Base-by-base conservation (phyloP, 805 yeast species). In the Vanderwaltozyma polyspora region DNA sequence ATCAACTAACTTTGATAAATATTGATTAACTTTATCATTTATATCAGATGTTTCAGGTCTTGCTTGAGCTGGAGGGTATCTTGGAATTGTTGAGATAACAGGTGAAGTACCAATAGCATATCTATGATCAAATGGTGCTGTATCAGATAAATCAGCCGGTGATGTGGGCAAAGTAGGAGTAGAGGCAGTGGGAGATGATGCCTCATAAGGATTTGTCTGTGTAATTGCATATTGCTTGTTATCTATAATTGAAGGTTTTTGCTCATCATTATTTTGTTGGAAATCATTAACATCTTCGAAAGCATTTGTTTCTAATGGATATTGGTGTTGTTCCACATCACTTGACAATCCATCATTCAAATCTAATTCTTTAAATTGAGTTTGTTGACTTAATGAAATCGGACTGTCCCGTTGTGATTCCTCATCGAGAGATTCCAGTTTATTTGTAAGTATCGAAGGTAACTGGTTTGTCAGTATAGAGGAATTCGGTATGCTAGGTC, bases 261-360 rank as follows among this genome's bases (percentile, higher is more conserved):
- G 37, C 7, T 34, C 35, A 22, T 19, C 25, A n/a, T 16, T 29
- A 13, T 29, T 14, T n/a, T n/a, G n/a, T 7, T 18, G 15, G 15
- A 13, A 33, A 13, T 28, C 12, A 19, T 28, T 18, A 4, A 29
- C 19, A 13, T 34, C 25, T 6, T 21, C 12, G 16, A 19, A 29
- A n/a, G 25, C 27, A 19, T 25, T 19, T 6, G 11, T 23, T 6
- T 24, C 17, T 5, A 29, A 27, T 8, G 21, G 11, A 29, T 34
- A 34, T 27, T 28, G 32, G 18, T 42, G 39, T 11, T 54, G 61
- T 33, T 59, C 64, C 17, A 53, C 49, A 37, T 57, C 64, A 37
- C 61, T 57, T 2, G 61, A 55, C n/a, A 59, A 37, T 3, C 60
- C 63, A 41, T 57, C 63, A 25, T 57, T 59, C 6, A 57, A 44